These are phyloP conservation scores for Selaginella moellendorffii DNA, from an alignment of 75 land plant species.

Conservation along the genomic window DNA sequence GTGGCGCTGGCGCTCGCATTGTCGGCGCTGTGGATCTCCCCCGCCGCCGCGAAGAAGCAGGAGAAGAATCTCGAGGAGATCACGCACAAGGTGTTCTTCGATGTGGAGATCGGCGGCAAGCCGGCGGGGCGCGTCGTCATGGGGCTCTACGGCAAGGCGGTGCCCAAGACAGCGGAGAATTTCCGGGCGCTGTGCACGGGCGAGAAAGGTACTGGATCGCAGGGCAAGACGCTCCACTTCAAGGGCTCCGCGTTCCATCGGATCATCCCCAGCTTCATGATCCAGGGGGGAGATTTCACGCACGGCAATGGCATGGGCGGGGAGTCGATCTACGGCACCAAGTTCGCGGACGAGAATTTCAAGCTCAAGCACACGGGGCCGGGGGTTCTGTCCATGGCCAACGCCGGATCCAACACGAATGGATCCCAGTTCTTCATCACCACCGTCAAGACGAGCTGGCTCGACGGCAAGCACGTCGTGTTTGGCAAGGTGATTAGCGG, in stretches of 20 bases:
- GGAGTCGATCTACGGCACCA: constrained; percentile 86
- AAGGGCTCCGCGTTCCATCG: constrained; percentile 83
- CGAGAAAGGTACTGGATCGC: constrained; percentile 71
- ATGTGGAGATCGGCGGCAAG: constrained; percentile 58
- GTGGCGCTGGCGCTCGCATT: constrained; percentile 2
- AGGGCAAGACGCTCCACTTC: constrained; percentile 79
- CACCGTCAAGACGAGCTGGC: constrained; percentile 86
- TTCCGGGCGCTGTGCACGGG: constrained; percentile 92
- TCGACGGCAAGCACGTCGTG: constrained; percentile 88
- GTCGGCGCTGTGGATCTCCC: too few relatives aligned
- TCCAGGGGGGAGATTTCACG: constrained; percentile 93
- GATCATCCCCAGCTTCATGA: constrained; percentile 91
- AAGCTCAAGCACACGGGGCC: constrained; percentile 90
- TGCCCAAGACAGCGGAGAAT: constrained; percentile 84
- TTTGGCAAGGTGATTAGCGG: constrained; percentile 86
- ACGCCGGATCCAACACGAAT: constrained; percentile 81
- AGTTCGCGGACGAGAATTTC: constrained; percentile 87
- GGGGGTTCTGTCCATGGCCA: constrained; percentile 84
- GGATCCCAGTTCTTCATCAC: constrained; percentile 95
- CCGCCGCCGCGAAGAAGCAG: neutral
- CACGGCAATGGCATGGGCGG: constrained; percentile 88
- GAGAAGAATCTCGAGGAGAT: constrained; percentile 23
- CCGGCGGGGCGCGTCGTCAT: constrained; percentile 83
- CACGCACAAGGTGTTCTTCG: constrained; percentile 64
- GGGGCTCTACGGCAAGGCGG: constrained; percentile 83